phyloP scores from a whole-genome alignment of 352 stramenopile species.

The Globisporangium rhizosaccharum region DNA sequence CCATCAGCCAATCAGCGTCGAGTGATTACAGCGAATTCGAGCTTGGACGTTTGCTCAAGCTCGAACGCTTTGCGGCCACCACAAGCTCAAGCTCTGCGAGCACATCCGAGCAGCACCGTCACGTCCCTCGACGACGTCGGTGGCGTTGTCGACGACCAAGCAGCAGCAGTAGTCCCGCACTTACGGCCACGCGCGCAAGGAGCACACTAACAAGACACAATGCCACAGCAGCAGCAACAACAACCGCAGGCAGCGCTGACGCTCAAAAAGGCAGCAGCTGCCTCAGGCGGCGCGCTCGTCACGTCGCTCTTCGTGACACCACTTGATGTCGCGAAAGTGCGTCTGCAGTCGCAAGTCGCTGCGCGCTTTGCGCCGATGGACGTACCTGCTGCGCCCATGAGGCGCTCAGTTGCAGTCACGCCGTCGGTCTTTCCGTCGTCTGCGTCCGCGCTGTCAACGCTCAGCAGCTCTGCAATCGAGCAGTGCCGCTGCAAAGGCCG shows the following conservation, averaged over 20 bases:
- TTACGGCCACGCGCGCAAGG: not conserved
- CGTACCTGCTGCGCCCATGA: not conserved
- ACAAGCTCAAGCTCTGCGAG: too few species aligned
- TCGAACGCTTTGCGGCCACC: too few species aligned
- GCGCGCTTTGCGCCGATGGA: conserved; percentile 3
- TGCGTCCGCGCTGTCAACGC: not conserved
- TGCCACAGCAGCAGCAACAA: not conserved
- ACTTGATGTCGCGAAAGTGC: conserved; percentile 80
- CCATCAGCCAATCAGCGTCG: not conserved
- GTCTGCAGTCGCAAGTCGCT: conserved; percentile 68
- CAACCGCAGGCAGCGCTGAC: conserved; percentile 24
- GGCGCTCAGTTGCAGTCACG: not conserved
- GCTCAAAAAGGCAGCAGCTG: conserved; percentile 66
- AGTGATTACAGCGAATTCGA: too few species aligned
- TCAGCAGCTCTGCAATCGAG: conserved; percentile 18
- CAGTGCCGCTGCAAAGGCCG: conserved; percentile 44
- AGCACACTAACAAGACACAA: not conserved
- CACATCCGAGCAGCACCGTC: too few species aligned
- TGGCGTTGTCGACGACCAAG: too few species aligned
- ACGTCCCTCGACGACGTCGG: too few species aligned
- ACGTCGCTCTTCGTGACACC: conserved; percentile 84
- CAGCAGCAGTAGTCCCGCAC: not conserved
- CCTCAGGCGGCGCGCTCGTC: conserved; percentile 58
- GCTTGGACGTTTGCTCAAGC: too few species aligned
- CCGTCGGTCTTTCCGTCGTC: conserved; percentile 1